Percentiles rank a stretch among this genome's conserved stretches.
phyloP scores from a whole-genome alignment of 163 green algal genomes.

The Scenedesmus sp. region DNA sequence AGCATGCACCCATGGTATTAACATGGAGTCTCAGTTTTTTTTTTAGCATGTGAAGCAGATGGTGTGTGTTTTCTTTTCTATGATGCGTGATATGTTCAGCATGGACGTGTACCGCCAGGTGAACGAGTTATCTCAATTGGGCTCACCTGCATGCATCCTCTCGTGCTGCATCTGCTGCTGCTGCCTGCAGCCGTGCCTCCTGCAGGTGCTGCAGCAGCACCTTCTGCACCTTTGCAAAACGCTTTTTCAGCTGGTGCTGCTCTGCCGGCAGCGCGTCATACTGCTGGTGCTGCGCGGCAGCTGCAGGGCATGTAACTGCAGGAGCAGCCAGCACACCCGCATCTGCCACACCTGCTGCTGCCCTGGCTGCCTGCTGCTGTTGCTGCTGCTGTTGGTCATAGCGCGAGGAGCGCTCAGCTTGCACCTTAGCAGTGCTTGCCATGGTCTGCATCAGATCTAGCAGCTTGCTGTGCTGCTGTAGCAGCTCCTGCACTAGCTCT shows the following conservation, averaged over 20 bases:
- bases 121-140: background rate
- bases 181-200: constrained; percentile 20
- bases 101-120: no score
- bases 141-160: constrained; percentile 19
- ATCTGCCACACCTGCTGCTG: background rate
- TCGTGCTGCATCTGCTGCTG: constrained; percentile 18
- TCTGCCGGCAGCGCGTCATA: constrained; percentile 1
- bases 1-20: background rate
- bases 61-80: no score
- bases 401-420: background rate
- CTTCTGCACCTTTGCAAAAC: constrained; percentile 21
- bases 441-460: constrained; percentile 21
- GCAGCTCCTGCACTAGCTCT: constrained; percentile 12
- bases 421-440: background rate
- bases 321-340: background rate
- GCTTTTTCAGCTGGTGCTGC: constrained; percentile 27
- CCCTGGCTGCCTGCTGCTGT: background rate
- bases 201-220: constrained; percentile 30
- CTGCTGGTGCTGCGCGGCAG: constrained; percentile 6
- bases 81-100: no score
- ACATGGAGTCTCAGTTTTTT: no score
- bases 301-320: background rate
- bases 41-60: no score
- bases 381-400: background rate
- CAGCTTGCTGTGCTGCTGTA: constrained; percentile 36